Evolutionary conservation across 257 asterid genomes (phyloP), one percentile per base, ranked within the genome.

Genomic region (Solanum arcanum): DNA sequence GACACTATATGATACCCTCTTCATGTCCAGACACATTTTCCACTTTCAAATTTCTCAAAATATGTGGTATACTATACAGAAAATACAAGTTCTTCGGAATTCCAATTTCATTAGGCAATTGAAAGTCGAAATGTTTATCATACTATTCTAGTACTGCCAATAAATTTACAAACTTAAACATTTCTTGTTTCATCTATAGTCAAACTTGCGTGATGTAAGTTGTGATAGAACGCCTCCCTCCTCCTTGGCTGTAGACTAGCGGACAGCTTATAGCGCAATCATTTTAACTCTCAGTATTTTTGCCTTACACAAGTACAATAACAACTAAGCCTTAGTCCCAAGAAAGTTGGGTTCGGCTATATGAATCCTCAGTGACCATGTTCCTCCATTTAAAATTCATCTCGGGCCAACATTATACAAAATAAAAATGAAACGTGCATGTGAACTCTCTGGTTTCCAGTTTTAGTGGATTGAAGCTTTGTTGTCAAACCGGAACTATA

Each of bases 241-340:
- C n/a, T 56, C 20, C 8, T 56, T 18, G 64, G n/a, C 64, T 56
- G 5, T 56, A 3, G 64, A 56, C 64, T 18, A 0, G 64, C 5
- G 1, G 64, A 18, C 3, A 3, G 64, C n/a, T n/a, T 56, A 52
- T 18, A 18, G n/a, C 2, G 0, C 64, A 0, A 6, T 56, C n/a
- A 56, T 56, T 0, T 56, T 56, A 56, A 56, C n/a, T 18, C 0
- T 56, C 64, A 18, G n/a, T 56, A 18, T 56, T 56, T 18, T 56
- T 56, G 64, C 64, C 64, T 18, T 56, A 3, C n/a, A 56, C n/a
- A 56, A 56, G 12, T 56, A 56, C n/a, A 56, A 56, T 56, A 18
- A 18, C 64, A 56, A 56, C 64, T 18, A 56, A 56, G 64, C 64
- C 64, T 56, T 56, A 0, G 64, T 56, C 64, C 64, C 64, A 56